phyloP scores from a whole-genome alignment of 2,329 filamentous ascomycete genomes.

The Elsinoe batatas region DNA sequence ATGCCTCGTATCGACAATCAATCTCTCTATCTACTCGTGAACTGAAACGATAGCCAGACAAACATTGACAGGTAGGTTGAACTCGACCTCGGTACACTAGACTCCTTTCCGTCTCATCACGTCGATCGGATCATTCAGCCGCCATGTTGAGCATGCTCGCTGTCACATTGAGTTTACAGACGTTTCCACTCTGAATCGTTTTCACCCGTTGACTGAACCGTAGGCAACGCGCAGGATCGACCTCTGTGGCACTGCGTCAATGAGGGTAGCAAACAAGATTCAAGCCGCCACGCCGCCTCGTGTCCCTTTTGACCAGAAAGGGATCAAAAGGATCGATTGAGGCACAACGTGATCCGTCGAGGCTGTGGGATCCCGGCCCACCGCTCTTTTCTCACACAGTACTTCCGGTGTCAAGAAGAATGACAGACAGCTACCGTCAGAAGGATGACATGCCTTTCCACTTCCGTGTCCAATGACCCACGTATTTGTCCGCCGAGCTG shows the following conservation, averaged over 20 bases:
- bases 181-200: constrained; percentile 8
- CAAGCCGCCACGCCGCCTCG: constrained; percentile 1
- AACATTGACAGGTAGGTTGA: constrained; percentile 3
- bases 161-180: constrained; percentile 8
- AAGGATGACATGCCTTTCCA: not conserved
- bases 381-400: not conserved
- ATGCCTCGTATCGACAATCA: constrained; percentile 7
- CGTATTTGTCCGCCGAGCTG: not conserved
- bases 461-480: not conserved
- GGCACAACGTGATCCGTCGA: not conserved
- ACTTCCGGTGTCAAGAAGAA: not conserved
- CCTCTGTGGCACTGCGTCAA: not conserved
- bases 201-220: not conserved
- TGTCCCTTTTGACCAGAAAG: not conserved
- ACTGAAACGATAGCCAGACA: constrained; percentile 10
- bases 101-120: constrained; percentile 1
- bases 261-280: not conserved
- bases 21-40: not conserved
- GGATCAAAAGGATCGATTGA: not conserved
- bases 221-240: not conserved
- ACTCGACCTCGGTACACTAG: constrained; percentile 4
- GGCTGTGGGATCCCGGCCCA: not conserved
- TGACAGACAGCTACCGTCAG: constrained; percentile 1
- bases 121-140: not conserved
- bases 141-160: not conserved